Conservation (phyloP, 129 eudicot genomes). For the Scalesia atractyloides region DNA sequence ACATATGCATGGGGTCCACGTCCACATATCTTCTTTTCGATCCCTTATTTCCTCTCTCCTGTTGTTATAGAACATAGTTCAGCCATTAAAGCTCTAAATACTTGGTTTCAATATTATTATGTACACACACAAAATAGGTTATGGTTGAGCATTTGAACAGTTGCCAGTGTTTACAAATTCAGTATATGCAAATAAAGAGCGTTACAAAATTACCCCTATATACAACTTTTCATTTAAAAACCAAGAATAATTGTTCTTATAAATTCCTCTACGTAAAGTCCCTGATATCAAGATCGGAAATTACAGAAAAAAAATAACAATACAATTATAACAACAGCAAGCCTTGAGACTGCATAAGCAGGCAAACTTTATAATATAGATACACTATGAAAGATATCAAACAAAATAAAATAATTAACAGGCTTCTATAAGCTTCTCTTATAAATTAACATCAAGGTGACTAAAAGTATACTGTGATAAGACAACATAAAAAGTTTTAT, state of each 20-base stretch:
- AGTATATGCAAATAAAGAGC: constrained; percentile 4
- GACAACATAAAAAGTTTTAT: not conserved
- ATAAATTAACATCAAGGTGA: constrained; percentile 5
- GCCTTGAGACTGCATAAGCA: not conserved
- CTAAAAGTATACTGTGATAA: not conserved
- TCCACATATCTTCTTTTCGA: constrained; percentile 51
- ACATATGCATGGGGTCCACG: constrained; percentile 43
- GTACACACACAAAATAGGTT: constrained; percentile 3
- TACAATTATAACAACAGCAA: not conserved
- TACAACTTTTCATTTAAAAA: not conserved
- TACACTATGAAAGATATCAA: not conserved
- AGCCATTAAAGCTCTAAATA: constrained; percentile 15
- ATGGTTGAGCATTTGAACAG: constrained; percentile 6
- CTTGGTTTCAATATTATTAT: not conserved
- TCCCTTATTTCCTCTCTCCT: constrained; percentile 48
- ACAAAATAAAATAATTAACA: not conserved
- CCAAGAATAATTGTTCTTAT: not conserved
- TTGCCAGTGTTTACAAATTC: constrained; percentile 8
- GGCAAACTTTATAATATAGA: not conserved
- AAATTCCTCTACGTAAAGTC: not conserved
- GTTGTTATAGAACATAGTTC: constrained; percentile 16
- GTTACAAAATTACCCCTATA: constrained; percentile 10
- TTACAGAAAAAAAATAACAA: not conserved
- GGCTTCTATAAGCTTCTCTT: constrained; percentile 4
- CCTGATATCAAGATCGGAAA: constrained; percentile 1